phyloP scores from a whole-genome alignment of 2,329 filamentous ascomycete species.

The Aspergillus brasiliensis region DNA sequence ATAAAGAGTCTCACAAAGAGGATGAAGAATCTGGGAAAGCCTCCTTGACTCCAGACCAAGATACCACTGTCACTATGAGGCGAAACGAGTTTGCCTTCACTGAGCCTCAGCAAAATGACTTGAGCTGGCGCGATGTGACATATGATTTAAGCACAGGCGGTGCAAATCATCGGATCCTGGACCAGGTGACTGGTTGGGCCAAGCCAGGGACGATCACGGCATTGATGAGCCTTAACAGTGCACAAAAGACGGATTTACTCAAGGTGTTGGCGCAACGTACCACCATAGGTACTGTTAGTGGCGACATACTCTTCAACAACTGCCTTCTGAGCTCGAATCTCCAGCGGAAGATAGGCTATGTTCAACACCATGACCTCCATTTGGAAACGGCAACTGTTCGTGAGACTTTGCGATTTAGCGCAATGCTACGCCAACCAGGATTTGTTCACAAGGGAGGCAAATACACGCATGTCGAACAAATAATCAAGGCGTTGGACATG shows the following conservation, averaged over 20 bases:
- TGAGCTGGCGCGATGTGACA: conserved; percentile 79
- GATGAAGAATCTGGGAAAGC: conserved; percentile 7
- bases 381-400: conserved; percentile 81
- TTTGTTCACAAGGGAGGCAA: conserved; percentile 73
- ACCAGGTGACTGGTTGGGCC: conserved; percentile 87
- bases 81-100: conserved; percentile 31
- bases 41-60: background rate
- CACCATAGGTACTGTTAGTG: conserved; percentile 82
- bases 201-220: conserved; percentile 88
- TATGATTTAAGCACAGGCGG: conserved; percentile 78
- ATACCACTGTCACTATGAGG: background rate
- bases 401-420: conserved; percentile 82
- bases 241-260: conserved; percentile 86
- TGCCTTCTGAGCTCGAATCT: conserved; percentile 60
- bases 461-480: conserved; percentile 80
- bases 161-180: conserved; percentile 70
- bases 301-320: conserved; percentile 80
- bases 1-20: background rate
- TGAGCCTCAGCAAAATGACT: conserved; percentile 68
- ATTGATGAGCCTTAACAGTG: conserved; percentile 85
- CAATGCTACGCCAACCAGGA: conserved; percentile 77
- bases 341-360: conserved; percentile 47
- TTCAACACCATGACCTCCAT: conserved; percentile 89
- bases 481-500: conserved; percentile 87
- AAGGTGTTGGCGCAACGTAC: conserved; percentile 81